Conservation (phyloP, 768 basidiomycete genomes). For the Lentinula guzmanii region DNA sequence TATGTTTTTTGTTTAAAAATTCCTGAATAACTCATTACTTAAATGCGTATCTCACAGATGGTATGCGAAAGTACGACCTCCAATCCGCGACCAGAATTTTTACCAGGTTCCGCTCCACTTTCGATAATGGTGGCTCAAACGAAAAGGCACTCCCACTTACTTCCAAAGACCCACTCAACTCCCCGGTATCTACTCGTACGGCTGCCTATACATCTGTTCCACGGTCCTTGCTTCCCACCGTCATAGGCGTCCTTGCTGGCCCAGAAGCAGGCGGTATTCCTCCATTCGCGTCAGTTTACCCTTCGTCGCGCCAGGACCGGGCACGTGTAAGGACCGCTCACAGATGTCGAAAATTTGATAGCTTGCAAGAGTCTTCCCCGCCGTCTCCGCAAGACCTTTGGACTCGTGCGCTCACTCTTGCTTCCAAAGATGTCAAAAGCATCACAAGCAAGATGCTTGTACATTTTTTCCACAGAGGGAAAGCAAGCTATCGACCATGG, state of each 20-base stretch:
- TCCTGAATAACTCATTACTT: no score
- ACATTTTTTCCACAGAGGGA: neutral
- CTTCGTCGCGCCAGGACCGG: neutral
- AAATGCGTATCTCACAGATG: neutral
- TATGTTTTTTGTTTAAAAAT: neutral
- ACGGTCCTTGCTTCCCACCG: neutral
- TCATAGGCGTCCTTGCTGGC: neutral
- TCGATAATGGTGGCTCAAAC: neutral
- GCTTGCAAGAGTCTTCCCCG: neutral
- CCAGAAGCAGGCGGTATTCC: slow-evolving; percentile 1
- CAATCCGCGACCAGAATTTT: neutral
- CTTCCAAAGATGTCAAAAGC: neutral
- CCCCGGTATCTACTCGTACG: neutral
- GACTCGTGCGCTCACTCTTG: slow-evolving; percentile 2
- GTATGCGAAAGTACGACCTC: slow-evolving; percentile 1
- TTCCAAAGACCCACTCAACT: neutral
- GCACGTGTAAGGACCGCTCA: neutral
- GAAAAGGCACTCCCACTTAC: neutral
- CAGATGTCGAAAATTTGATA: neutral
- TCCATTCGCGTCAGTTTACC: neutral
- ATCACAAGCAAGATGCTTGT: neutral
- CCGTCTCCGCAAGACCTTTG: neutral
- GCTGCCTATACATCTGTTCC: neutral
- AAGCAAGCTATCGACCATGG: slow-evolving; percentile 2
- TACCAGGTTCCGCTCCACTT: neutral